Percentiles rank a stretch among this genome's conserved stretches.
phyloP scores from a whole-genome alignment of 2,329 filamentous ascomycete genomes.

The Bipolaris sorokiniana region DNA sequence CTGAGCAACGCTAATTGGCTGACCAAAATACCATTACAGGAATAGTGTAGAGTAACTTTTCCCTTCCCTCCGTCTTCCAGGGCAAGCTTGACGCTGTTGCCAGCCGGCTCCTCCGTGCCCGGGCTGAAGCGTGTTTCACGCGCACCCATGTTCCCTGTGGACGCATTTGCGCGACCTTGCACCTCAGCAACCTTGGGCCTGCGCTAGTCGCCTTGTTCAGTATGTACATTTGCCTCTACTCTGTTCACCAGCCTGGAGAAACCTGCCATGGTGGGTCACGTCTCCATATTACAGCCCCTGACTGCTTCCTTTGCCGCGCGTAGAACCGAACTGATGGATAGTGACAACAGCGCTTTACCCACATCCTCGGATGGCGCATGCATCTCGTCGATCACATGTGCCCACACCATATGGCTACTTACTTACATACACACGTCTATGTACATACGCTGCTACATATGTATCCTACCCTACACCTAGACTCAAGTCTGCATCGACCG shows the following conservation, averaged over 20 bases:
- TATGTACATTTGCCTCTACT: not conserved
- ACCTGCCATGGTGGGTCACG: not conserved
- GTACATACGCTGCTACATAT: not conserved
- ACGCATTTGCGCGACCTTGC: not conserved
- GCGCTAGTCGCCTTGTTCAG: slow-evolving; percentile 3
- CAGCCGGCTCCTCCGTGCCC: not conserved
- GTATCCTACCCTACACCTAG: no score
- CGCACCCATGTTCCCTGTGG: slow-evolving; percentile 9
- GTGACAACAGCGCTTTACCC: not conserved
- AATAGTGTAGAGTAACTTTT: no score
- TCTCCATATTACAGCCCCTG: not conserved
- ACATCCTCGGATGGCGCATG: not conserved
- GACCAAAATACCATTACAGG: no score
- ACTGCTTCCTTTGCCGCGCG: slow-evolving; percentile 2
- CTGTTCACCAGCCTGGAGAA: not conserved
- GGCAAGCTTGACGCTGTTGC: not conserved
- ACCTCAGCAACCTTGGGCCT: slow-evolving; percentile 3
- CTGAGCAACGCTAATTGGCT: no score
- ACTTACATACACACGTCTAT: not conserved
- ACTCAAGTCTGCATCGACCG: not conserved
- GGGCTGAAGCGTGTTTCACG: slow-evolving; percentile 6
- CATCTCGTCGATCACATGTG: not conserved
- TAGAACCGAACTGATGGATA: slow-evolving; percentile 7
- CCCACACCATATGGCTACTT: no score
- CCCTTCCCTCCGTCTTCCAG: not conserved